A percentile compares a stretch with the other conserved stretches of the same genome.
Conservation (phyloP, 1,284 basidiomycete species). For the Pholiota adiposa region DNA sequence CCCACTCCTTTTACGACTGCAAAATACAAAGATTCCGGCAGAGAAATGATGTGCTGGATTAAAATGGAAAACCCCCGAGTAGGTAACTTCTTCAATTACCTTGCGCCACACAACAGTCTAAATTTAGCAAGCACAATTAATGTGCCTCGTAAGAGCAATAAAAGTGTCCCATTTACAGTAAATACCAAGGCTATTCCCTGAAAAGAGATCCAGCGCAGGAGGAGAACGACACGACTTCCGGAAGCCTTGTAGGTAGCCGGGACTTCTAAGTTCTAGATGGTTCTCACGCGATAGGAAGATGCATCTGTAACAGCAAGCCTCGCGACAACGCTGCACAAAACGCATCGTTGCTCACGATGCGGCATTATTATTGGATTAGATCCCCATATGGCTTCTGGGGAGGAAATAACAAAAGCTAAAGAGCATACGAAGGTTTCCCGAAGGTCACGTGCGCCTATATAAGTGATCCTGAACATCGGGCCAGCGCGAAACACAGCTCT, state of each 20-base stretch:
- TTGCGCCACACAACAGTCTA: not conserved
- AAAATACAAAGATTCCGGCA: not conserved
- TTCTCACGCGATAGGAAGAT: not conserved
- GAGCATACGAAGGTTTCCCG: not conserved
- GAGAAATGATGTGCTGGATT: not conserved
- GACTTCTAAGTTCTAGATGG: not conserved
- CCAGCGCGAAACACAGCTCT: constrained; percentile 4
- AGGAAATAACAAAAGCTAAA: not conserved
- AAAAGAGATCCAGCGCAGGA: not conserved
- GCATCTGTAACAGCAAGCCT: too few species aligned
- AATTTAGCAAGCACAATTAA: not conserved
- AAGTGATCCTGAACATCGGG: constrained; percentile 5
- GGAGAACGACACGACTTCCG: not conserved
- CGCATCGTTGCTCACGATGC: too few species aligned
- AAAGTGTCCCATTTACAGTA: not conserved
- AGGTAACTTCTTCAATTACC: not conserved
- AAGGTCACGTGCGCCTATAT: constrained; percentile 7
- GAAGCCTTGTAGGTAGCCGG: not conserved
- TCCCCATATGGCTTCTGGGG: not conserved
- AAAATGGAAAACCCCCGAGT: not conserved
- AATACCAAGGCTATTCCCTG: not conserved
- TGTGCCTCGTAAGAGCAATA: not conserved
- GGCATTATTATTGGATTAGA: too few species aligned
- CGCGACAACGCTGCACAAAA: too few species aligned
- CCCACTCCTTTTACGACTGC: not conserved